A percentile compares a stretch with the other conserved stretches of the same genome.
Conservation (phyloP, 768 basidiomycete species). For the Boletus rufocinnamomeus region DNA sequence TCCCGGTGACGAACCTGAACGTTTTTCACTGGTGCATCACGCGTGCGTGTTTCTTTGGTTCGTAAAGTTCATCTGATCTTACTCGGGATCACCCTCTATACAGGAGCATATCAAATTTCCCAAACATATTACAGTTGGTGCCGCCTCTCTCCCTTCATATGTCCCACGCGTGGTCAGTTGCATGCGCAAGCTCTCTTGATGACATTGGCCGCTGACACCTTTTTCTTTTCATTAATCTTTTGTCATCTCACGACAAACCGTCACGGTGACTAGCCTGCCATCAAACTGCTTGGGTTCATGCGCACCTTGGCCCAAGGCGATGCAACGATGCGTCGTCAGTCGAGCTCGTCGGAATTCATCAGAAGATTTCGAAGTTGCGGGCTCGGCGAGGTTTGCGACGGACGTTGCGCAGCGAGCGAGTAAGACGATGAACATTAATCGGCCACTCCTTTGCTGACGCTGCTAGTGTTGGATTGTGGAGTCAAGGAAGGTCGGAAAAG, state of each 20-base stretch:
- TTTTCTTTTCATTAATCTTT: not conserved
- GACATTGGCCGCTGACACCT: not conserved
- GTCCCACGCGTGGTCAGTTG: conserved; percentile 1
- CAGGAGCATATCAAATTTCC: conserved; percentile 7
- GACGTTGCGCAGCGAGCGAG: not conserved
- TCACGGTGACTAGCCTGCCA: not conserved
- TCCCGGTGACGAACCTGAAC: conserved; percentile 36
- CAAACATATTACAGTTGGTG: conserved; percentile 3
- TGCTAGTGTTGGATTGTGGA: too few relatives aligned
- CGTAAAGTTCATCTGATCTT: not conserved
- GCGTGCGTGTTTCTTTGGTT: conserved; percentile 25
- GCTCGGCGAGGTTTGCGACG: not conserved
- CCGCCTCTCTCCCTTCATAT: conserved; percentile 25
- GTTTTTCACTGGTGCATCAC: conserved; percentile 37
- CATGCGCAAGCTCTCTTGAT: too few relatives aligned
- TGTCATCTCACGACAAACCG: not conserved
- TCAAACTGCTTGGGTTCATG: conserved; percentile 10
- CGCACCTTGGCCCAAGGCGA: not conserved
- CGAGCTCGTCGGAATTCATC: not conserved
- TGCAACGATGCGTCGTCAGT: not conserved
- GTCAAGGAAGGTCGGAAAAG: too few relatives aligned
- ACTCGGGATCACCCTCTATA: conserved; percentile 8
- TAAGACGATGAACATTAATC: too few relatives aligned
- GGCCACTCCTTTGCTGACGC: too few relatives aligned
- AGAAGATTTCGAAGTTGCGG: not conserved